Percentiles rank a stretch among this genome's conserved stretches.
These are phyloP conservation scores for Capsella rubella DNA, from an alignment of 441 rosid species.

Conservation along the genomic window DNA sequence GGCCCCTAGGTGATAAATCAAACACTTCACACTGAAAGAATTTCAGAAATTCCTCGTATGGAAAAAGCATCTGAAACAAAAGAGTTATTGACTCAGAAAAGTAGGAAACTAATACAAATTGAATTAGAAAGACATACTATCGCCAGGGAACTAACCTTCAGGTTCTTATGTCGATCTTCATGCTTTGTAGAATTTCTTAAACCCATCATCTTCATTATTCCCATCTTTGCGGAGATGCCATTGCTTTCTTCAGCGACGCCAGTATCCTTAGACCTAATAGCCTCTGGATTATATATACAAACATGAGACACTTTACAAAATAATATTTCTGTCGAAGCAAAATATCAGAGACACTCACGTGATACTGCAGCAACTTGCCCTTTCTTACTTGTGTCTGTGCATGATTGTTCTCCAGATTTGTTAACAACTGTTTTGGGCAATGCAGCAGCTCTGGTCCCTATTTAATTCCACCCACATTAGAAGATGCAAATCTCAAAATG, in stretches of 20 bases:
- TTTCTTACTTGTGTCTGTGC: conserved; percentile 51
- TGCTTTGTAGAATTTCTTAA: conserved; percentile 59
- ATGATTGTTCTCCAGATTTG: conserved; percentile 48
- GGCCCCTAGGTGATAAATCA: conserved; percentile 77
- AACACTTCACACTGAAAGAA: conserved; percentile 70
- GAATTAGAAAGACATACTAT: conserved; percentile 20
- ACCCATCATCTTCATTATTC: conserved; percentile 67
- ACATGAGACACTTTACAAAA: conserved; percentile 31
- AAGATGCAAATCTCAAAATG: conserved; percentile 30
- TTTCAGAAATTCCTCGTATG: conserved; percentile 77
- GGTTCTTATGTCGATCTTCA: conserved; percentile 53
- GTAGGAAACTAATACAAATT: conserved; percentile 12
- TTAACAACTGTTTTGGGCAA: conserved; percentile 45
- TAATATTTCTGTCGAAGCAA: conserved; percentile 24
- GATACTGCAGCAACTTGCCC: conserved; percentile 48
- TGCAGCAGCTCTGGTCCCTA: conserved; percentile 45
- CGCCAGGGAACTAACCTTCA: conserved; percentile 52
- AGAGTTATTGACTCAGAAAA: conserved; percentile 27
- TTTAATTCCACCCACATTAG: conserved; percentile 36
- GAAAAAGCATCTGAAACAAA: conserved; percentile 72
- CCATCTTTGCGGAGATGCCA: conserved; percentile 49
- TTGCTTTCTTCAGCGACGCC: conserved; percentile 48
- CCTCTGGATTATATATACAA: conserved; percentile 48
- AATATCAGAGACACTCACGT: conserved; percentile 46
- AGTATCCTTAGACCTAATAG: conserved; percentile 44